Percentiles rank a stretch among this genome's conserved stretches.
Conservation (phyloP, 2,329 filamentous ascomycete species). For the Monosporascus ibericus region DNA sequence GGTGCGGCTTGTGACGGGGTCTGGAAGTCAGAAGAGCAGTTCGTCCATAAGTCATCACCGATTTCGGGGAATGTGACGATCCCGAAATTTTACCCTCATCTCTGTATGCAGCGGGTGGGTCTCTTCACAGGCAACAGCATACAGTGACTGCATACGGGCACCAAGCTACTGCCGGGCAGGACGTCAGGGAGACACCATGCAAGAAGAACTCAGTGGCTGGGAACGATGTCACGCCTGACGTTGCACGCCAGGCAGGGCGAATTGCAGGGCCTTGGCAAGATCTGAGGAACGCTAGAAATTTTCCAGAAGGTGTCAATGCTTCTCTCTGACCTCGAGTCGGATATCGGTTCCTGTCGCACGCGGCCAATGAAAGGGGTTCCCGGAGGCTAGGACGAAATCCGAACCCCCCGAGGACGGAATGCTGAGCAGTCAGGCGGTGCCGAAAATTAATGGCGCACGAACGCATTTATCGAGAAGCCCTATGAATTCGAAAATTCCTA, state of each 20-base stretch:
- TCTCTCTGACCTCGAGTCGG: slow-evolving; percentile 6
- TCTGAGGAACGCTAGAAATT: slow-evolving; percentile 14
- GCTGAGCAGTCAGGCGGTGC: too few species aligned
- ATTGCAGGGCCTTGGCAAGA: not conserved
- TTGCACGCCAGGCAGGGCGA: not conserved
- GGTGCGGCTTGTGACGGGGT: too few species aligned
- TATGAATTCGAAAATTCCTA: too few species aligned
- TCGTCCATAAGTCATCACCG: not conserved
- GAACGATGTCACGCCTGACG: not conserved
- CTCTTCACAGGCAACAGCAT: not conserved
- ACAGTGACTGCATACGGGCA: not conserved
- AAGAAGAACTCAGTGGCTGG: not conserved
- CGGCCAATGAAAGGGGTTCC: slow-evolving; percentile 8
- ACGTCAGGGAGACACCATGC: not conserved
- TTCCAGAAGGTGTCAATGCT: slow-evolving; percentile 18
- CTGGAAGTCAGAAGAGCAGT: not conserved
- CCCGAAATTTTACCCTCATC: not conserved
- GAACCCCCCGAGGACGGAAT: not conserved
- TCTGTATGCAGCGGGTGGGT: not conserved
- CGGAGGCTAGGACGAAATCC: slow-evolving; percentile 1
- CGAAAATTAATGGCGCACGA: too few species aligned
- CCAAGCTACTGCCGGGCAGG: not conserved
- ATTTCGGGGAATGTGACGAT: not conserved
- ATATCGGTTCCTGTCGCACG: slow-evolving; percentile 17
- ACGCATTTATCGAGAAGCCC: too few species aligned